Evolutionary conservation across 1,284 basidiomycete genomes (phyloP), one percentile per base, ranked within the genome.

Genomic region (Thecaphora frezii): DNA sequence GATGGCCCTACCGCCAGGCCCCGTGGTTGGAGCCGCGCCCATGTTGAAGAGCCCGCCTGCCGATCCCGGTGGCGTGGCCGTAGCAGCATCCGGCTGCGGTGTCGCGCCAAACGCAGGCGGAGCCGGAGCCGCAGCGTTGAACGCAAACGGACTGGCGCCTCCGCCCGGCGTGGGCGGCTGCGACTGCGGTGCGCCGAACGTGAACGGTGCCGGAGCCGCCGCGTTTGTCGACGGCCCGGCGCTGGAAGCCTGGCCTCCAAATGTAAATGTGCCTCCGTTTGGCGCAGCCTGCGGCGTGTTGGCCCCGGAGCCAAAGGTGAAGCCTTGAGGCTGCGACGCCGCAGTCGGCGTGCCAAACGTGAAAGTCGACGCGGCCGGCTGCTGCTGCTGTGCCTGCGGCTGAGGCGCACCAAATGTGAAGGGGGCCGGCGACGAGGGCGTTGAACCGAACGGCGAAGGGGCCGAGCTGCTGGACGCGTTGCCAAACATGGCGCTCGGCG

Each of bases 41-140:
- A 73, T 64, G 19, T 58, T 71, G 36, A 73, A 73, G 51, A 73
- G 19, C 1, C 59, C 64, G 12, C 53, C 47, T 19, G 45, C 40
- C 13, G 51, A 47, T 22, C 43, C 51, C 14, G 41, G 56, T 43
- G 53, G 38, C 26, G 54, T 54, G 4, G 64, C 49, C 26, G 51
- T 28, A n/a, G 44, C 19, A 0, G 54, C 39, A 26, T 25, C 7
- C 18, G 25, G 39, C 38, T 13, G 38, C 13, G 12, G 47, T 14
- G 9, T 39, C 22, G 18, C 14, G 21, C 25, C 19, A 40, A 44
- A 37, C 21, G 48, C 22, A 9, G 18, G 37, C 28, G 42, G 45
- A 1, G 1, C 41, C 25, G 44, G 8, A 21, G 26, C 19, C 0
- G 46, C 30, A 9, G 36, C 19, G 1, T 43, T 23, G 7, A 28